phyloP scores from a whole-genome alignment of 1,139 yeast genomes.

The Geotrichum restrictum region DNA sequence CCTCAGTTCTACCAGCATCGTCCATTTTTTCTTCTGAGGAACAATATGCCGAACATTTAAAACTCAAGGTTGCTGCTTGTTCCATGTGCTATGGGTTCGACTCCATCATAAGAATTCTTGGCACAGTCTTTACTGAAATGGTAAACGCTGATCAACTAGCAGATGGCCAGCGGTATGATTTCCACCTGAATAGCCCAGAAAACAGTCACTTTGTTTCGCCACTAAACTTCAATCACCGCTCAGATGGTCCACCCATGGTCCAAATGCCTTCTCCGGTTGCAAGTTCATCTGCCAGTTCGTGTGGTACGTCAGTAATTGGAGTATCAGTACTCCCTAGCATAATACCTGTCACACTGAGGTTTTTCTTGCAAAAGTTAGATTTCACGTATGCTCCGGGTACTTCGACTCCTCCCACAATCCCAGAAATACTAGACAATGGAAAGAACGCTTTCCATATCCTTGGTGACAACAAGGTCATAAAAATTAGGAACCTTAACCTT shows the following conservation, averaged over 20 bases:
- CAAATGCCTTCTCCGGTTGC: conserved; percentile 9
- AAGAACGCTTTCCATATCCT: conserved; percentile 58
- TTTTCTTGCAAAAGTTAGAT: conserved; percentile 45
- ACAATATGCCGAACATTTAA: conserved; percentile 8
- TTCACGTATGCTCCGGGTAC: conserved; percentile 57
- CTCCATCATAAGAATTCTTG: conserved; percentile 3
- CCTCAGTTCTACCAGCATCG: conserved; percentile 12
- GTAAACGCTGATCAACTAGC: conserved; percentile 61
- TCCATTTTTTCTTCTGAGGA: conserved; percentile 4
- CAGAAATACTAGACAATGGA: conserved; percentile 68
- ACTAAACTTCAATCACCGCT: neutral
- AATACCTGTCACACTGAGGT: conserved; percentile 47
- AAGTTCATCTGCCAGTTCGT: conserved; percentile 5
- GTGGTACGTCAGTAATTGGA: conserved; percentile 10
- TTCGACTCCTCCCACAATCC: conserved; percentile 64
- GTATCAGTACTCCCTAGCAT: conserved; percentile 23
- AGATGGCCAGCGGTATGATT: conserved; percentile 14
- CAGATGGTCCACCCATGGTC: neutral
- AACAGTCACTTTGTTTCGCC: neutral
- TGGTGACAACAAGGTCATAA: conserved; percentile 40
- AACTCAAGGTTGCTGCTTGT: conserved; percentile 46
- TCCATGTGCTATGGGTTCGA: conserved; percentile 10
- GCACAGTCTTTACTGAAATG: conserved; percentile 48
- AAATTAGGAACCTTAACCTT: conserved; percentile 32
- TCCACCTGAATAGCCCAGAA: neutral